Conservation (phyloP, 768 basidiomycete genomes). For the Rhodocollybia butyracea region DNA sequence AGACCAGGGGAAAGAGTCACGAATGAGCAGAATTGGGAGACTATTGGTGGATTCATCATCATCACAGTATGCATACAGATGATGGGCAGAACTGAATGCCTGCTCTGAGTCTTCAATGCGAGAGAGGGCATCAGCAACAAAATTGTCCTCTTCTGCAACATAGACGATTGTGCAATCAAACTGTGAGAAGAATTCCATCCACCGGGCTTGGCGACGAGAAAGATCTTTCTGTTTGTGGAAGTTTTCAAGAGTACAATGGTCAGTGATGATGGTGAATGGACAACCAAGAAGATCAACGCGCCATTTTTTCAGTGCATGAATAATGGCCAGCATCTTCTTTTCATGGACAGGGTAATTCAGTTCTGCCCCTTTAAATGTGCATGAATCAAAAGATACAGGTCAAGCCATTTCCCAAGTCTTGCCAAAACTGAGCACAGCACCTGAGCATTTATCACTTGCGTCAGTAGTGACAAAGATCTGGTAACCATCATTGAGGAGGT, state of each 20-base stretch:
- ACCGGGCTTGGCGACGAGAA: slow-evolving; percentile 20
- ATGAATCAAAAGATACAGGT: slow-evolving; percentile 27
- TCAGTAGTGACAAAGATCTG: slow-evolving; percentile 29
- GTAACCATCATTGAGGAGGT: slow-evolving; percentile 20
- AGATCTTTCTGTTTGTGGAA: slow-evolving; percentile 24
- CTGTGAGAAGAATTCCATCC: slow-evolving; percentile 26
- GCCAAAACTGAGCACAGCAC: slow-evolving; percentile 23
- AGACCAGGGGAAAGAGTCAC: neutral
- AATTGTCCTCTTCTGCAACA: slow-evolving; percentile 24
- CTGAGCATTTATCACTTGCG: slow-evolving; percentile 22
- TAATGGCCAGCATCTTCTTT: slow-evolving; percentile 29
- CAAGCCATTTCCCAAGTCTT: slow-evolving; percentile 20
- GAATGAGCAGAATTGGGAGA: no score
- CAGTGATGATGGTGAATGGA: slow-evolving; percentile 24
- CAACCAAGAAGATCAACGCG: slow-evolving; percentile 13
- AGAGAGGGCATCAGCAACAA: slow-evolving; percentile 27
- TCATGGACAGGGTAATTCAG: slow-evolving; percentile 26
- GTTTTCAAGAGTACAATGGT: slow-evolving; percentile 29
- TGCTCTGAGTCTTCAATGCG: slow-evolving; percentile 6
- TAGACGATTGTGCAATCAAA: slow-evolving; percentile 27
- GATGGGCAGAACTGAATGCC: neutral
- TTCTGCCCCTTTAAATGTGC: slow-evolving; percentile 18
- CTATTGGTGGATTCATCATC: no score
- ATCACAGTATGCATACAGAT: no score
- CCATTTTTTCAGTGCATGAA: slow-evolving; percentile 20